A percentile compares a stretch with the other conserved stretches of the same genome.
phyloP scores from a whole-genome alignment of 176 grass and related monocot genomes.

The Avena eriantha region DNA sequence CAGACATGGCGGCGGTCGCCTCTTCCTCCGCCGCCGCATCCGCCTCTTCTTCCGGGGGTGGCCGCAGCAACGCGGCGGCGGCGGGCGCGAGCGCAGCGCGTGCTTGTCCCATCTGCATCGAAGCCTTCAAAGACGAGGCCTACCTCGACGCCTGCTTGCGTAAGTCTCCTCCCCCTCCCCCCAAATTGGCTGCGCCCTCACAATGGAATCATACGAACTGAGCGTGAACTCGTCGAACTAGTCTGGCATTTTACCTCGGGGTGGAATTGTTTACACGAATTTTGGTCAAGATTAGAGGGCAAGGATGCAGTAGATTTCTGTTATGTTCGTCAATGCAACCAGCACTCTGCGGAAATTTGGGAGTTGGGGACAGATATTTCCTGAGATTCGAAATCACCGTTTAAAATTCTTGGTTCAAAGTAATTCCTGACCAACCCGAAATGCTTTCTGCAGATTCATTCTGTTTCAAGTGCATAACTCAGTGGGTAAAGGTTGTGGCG shows the following conservation, averaged over 20 bases:
- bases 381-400: neutral
- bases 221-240: neutral
- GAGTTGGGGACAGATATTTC: neutral
- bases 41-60: neutral
- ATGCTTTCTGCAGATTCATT: conserved; percentile 62
- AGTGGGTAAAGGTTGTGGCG: conserved; percentile 59
- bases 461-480: conserved; percentile 63
- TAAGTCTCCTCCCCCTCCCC: conserved; percentile 37
- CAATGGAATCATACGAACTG: neutral
- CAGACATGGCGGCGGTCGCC: conserved; percentile 32
- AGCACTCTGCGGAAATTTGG: neutral
- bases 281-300: neutral
- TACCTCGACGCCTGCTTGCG: conserved; percentile 73
- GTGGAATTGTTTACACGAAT: neutral
- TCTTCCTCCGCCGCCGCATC: conserved; percentile 35
- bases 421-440: neutral
- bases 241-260: neutral
- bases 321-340: neutral
- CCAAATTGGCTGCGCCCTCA: neutral
- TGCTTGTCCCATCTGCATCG: conserved; percentile 64
- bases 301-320: neutral
- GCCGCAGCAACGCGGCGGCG: neutral
- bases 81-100: neutral
- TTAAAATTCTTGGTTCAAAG: neutral
- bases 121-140: conserved; percentile 60